Evolutionary conservation across 495 filamentous ascomycete species (phyloP).

Genomic region (Hyaloscypha variabilis): DNA sequence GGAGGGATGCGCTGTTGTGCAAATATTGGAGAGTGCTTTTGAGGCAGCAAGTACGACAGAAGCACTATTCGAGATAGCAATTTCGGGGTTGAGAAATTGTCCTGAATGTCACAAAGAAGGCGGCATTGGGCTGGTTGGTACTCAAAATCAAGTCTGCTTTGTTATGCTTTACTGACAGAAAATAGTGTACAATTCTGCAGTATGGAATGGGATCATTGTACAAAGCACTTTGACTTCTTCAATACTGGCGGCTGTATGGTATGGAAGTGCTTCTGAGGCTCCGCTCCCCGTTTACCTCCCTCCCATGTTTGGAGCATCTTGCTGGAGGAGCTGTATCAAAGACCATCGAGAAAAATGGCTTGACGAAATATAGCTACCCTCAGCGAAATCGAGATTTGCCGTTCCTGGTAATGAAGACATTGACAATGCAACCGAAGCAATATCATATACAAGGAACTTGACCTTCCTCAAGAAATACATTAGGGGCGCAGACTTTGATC

Average conservation of each 20-base stretch:
- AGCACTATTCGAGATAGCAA: slow-evolving; percentile 22
- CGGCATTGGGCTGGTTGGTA: neutral
- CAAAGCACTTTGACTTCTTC: neutral
- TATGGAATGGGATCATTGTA: neutral
- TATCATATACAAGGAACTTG: slow-evolving; percentile 50
- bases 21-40: slow-evolving; percentile 29
- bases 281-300: neutral
- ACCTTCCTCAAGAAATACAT: slow-evolving; percentile 50
- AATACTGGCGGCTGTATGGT: slow-evolving; percentile 39
- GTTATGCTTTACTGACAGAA: slow-evolving; percentile 12
- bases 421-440: slow-evolving; percentile 14
- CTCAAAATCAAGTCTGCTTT: neutral
- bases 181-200: neutral
- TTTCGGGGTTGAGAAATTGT: neutral
- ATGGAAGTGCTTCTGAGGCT: slow-evolving; percentile 20
- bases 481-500: slow-evolving; percentile 56
- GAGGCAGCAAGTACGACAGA: neutral
- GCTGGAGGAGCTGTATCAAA: neutral
- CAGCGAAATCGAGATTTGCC: slow-evolving; percentile 8
- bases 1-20: slow-evolving; percentile 54
- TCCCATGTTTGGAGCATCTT: slow-evolving; percentile 4
- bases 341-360: neutral
- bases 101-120: neutral
- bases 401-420: slow-evolving; percentile 2
- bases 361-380: slow-evolving; percentile 1